phyloP scores from a whole-genome alignment of 768 basidiomycete species.

The Trametes cinnabarina region DNA sequence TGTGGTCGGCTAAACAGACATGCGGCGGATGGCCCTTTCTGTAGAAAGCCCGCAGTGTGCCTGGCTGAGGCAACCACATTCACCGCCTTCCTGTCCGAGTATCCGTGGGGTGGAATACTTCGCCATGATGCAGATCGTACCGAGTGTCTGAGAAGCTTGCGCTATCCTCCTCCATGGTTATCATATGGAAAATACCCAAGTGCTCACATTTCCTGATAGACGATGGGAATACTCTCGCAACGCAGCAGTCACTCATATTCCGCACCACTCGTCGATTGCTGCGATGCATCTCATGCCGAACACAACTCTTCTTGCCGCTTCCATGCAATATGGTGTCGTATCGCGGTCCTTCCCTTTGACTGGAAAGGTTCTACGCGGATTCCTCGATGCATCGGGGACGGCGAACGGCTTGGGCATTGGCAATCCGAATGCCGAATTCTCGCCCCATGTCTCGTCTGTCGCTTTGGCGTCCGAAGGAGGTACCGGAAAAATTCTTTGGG shows the following conservation, averaged over 20 bases:
- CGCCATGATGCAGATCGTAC: too few species aligned
- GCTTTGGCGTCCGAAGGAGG: conserved; percentile 59
- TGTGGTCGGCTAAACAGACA: background rate
- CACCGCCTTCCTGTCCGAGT: too few species aligned
- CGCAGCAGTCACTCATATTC: conserved; percentile 58
- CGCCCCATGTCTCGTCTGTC: conserved; percentile 62
- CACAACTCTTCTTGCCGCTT: conserved; percentile 56
- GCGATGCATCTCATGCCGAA: conserved; percentile 60
- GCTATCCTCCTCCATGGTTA: too few species aligned
- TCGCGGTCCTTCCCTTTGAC: conserved; percentile 69
- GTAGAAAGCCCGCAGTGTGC: too few species aligned
- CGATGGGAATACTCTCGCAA: conserved; percentile 69
- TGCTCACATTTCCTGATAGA: conserved; percentile 37
- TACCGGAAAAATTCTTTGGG: conserved; percentile 72
- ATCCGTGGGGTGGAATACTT: too few species aligned
- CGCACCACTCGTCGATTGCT: conserved; percentile 57
- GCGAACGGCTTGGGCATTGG: conserved; percentile 60
- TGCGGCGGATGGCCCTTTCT: background rate
- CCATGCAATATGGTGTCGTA: conserved; percentile 66
- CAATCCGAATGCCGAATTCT: conserved; percentile 75
- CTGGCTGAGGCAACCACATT: too few species aligned
- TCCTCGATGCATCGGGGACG: conserved; percentile 60
- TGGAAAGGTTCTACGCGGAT: conserved; percentile 69
- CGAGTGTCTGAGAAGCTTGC: too few species aligned
- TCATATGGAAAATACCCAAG: too few species aligned